Conservation (phyloP, 441 rosid genomes). For the Adansonia madagascariensis region DNA sequence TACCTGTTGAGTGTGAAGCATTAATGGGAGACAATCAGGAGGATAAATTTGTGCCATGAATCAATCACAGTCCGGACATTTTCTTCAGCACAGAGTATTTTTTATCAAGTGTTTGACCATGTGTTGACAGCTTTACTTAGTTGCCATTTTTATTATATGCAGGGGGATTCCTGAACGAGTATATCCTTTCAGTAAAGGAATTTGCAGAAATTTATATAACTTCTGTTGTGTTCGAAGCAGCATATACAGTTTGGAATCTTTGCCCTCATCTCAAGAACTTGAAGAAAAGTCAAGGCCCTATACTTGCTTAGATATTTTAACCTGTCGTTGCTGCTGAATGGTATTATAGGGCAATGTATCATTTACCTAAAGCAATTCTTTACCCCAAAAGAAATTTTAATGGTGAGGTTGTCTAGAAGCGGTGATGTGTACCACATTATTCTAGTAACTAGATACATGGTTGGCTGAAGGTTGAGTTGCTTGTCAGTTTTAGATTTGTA, state of each 20-base stretch:
- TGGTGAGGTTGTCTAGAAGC: background rate
- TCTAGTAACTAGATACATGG: background rate
- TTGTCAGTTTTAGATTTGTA: background rate
- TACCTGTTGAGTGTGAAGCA: background rate
- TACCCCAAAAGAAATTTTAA: background rate
- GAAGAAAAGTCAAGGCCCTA: slow-evolving; percentile 78
- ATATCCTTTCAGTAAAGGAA: slow-evolving; percentile 90
- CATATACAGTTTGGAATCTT: slow-evolving; percentile 54
- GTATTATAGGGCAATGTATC: slow-evolving; percentile 12
- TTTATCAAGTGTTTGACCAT: background rate
- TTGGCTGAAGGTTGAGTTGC: background rate
- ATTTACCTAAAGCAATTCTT: background rate
- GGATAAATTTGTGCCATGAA: background rate
- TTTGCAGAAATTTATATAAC: slow-evolving; percentile 60
- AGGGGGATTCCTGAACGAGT: slow-evolving; percentile 39
- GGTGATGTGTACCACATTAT: background rate
- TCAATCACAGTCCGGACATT: background rate
- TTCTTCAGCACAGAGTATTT: background rate
- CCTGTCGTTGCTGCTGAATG: slow-evolving; percentile 90
- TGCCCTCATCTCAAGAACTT: slow-evolving; percentile 68
- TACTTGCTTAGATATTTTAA: slow-evolving; percentile 68
- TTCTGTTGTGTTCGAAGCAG: slow-evolving; percentile 62
- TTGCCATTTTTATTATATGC: slow-evolving; percentile 11
- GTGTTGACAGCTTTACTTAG: background rate
- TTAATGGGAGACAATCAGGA: background rate